Percentiles rank a stretch among this genome's conserved stretches.
Conservation (phyloP, 2,329 filamentous ascomycete species). For the Colletotrichum cuscutae region DNA sequence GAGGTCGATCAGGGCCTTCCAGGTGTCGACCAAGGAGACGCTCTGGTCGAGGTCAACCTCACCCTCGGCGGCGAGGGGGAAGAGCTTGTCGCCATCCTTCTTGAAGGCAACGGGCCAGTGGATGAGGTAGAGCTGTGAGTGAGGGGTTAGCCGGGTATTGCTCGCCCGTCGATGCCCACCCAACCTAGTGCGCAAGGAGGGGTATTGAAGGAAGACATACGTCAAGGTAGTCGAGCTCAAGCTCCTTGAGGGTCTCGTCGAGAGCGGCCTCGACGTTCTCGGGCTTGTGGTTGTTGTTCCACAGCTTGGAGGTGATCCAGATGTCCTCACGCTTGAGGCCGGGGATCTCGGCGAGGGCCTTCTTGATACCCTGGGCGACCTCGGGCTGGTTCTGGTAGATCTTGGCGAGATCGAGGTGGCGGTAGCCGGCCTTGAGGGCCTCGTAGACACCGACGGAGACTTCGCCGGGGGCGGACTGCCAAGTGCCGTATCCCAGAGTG, state of each 20-base stretch:
- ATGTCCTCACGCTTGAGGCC: slow-evolving; percentile 67
- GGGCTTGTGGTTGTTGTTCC: slow-evolving; percentile 72
- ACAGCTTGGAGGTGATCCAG: slow-evolving; percentile 76
- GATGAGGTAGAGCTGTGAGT: slow-evolving; percentile 64
- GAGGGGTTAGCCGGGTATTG: background rate
- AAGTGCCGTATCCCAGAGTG: slow-evolving; percentile 60
- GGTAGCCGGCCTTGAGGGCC: slow-evolving; percentile 71
- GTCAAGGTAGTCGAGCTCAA: slow-evolving; percentile 68
- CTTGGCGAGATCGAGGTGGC: slow-evolving; percentile 66
- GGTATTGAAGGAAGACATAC: slow-evolving; percentile 40
- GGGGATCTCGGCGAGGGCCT: slow-evolving; percentile 55
- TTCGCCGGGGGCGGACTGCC: slow-evolving; percentile 74
- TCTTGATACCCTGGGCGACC: slow-evolving; percentile 65
- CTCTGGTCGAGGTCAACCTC: slow-evolving; percentile 54
- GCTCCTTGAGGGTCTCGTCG: slow-evolving; percentile 64
- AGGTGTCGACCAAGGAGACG: slow-evolving; percentile 54
- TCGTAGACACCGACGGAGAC: slow-evolving; percentile 72
- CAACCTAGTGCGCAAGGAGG: no score
- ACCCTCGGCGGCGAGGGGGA: slow-evolving; percentile 51
- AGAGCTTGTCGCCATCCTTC: slow-evolving; percentile 50
- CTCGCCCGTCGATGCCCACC: no score
- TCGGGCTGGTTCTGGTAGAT: slow-evolving; percentile 73
- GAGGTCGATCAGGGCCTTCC: slow-evolving; percentile 65
- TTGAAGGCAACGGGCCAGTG: slow-evolving; percentile 68
- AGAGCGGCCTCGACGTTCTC: slow-evolving; percentile 66